phyloP scores from a whole-genome alignment of 2,329 filamentous ascomycete species.

The Botrytis paeoniae region DNA sequence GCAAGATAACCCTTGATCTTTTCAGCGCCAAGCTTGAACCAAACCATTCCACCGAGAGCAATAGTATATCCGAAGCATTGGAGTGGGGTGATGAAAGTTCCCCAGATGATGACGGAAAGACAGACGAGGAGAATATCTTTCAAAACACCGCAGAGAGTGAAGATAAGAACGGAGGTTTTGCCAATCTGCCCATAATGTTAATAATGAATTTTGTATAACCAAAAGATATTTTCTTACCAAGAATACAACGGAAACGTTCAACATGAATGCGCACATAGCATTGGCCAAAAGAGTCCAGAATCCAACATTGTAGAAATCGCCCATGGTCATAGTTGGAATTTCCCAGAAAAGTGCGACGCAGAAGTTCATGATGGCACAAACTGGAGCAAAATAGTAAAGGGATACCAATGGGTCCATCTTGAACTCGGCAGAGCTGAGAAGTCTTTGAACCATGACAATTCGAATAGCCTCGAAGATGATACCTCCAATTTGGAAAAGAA shows the following conservation, averaged over 20 bases:
- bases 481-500: conserved; percentile 75
- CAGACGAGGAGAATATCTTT: conserved; percentile 83
- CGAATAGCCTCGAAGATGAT: conserved; percentile 80
- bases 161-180: conserved; percentile 81
- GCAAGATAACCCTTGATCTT: conserved; percentile 76
- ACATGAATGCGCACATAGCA: conserved; percentile 72
- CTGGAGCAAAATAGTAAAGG: conserved; percentile 84
- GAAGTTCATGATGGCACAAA: conserved; percentile 80
- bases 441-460: conserved; percentile 78
- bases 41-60: conserved; percentile 73
- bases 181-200: conserved; percentile 60
- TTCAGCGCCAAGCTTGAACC: conserved; percentile 83
- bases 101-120: conserved; percentile 79
- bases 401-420: conserved; percentile 91
- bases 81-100: conserved; percentile 67
- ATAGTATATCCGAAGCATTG: conserved; percentile 85
- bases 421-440: conserved; percentile 79
- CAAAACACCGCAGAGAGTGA: conserved; percentile 82
- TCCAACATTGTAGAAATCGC: conserved; percentile 71
- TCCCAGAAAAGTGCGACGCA: conserved; percentile 71
- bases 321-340: conserved; percentile 64
- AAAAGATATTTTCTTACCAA: conserved; percentile 56
- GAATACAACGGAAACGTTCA: conserved; percentile 85
- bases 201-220: background rate
- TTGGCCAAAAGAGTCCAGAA: conserved; percentile 70